These are phyloP conservation scores for Cryphonectria carpinicola DNA, from an alignment of 2,329 filamentous ascomycete genomes.

Conservation along the genomic window DNA sequence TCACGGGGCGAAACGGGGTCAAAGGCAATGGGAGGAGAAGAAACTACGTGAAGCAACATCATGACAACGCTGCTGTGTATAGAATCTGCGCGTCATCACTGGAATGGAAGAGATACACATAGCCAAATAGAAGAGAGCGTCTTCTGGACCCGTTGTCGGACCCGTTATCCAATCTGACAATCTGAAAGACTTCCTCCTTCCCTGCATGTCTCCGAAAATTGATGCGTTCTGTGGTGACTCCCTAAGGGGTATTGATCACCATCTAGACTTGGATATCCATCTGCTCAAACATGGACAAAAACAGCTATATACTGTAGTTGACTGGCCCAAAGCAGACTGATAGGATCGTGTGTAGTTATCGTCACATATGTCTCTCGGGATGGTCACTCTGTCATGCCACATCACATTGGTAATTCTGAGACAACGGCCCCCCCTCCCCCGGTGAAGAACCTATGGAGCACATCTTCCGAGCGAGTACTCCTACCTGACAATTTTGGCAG, in stretches of 20 bases:
- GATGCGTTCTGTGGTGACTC: not conserved
- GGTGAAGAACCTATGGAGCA: not conserved
- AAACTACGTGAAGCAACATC: not conserved
- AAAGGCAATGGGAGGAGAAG: conserved; percentile 7
- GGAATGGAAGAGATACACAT: not conserved
- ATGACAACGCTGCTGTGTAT: not conserved
- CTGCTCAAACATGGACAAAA: not conserved
- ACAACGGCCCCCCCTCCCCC: too few relatives aligned
- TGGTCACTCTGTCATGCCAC: not conserved
- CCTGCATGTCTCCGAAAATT: not conserved
- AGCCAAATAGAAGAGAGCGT: not conserved
- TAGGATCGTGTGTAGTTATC: not conserved
- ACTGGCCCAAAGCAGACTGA: too few relatives aligned
- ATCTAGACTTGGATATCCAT: not conserved
- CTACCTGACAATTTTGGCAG: not conserved
- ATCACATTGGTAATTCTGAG: not conserved
- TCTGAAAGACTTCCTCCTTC: not conserved
- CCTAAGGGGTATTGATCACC: not conserved
- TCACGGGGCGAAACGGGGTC: conserved; percentile 14
- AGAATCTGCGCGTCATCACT: too few relatives aligned
- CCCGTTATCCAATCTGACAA: not conserved
- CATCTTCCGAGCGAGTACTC: not conserved
- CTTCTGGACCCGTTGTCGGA: too few relatives aligned
- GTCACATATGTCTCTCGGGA: not conserved
- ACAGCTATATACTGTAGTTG: not conserved